These are phyloP conservation scores for Trichoderma sp. DNA, from an alignment of 2,329 filamentous ascomycete species.

Conservation along the genomic window DNA sequence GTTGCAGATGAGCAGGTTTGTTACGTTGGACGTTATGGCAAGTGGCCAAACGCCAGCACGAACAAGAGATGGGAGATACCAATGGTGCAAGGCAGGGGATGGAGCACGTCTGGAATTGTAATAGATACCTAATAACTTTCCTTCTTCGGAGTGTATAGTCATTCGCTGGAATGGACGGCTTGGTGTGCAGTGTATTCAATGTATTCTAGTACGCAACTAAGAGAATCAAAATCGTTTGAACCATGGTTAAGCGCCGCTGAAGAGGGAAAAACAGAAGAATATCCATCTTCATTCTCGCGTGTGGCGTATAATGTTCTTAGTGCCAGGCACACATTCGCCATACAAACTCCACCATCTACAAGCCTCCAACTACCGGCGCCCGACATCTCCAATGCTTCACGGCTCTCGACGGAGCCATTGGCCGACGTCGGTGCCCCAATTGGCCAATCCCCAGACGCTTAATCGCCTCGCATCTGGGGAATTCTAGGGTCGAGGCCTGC, in stretches of 20 bases:
- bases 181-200: slow-evolving; percentile 1
- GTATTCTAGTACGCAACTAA: not conserved
- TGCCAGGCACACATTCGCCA: not conserved
- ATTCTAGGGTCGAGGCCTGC: not conserved
- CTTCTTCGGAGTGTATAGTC: slow-evolving; percentile 1
- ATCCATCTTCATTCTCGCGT: not conserved
- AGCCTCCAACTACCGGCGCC: not conserved
- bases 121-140: slow-evolving; percentile 20
- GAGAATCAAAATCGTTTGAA: not conserved
- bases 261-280: no score
- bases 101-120: not conserved
- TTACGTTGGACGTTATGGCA: not conserved
- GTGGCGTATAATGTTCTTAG: not conserved
- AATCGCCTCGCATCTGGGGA: slow-evolving; percentile 8
- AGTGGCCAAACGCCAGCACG: not conserved
- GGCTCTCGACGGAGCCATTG: slow-evolving; percentile 17
- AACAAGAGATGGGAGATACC: slow-evolving; percentile 18
- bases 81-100: not conserved
- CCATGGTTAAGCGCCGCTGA: not conserved
- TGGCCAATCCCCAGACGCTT: slow-evolving; percentile 17
- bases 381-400: not conserved
- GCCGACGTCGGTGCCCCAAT: slow-evolving; percentile 10
- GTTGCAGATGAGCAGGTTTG: not conserved
- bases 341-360: not conserved
- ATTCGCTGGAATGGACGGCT: not conserved